Conservation (phyloP, 2,329 filamentous ascomycete genomes). For the Rutstroemia sp. region DNA sequence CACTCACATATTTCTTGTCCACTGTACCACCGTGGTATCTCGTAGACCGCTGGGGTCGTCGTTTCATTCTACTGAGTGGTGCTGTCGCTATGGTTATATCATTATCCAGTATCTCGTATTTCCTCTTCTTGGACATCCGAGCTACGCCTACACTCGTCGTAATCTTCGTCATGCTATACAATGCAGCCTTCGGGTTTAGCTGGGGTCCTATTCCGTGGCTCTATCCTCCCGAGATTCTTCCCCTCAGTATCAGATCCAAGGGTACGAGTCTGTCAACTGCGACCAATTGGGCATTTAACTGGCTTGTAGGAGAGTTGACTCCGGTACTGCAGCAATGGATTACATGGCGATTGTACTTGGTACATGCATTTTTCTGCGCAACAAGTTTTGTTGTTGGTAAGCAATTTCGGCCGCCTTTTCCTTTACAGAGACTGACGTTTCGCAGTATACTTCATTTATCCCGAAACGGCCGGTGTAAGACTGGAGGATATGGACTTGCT, state of each 20-base stretch:
- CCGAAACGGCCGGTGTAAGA: constrained; percentile 90
- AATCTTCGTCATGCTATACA: constrained; percentile 95
- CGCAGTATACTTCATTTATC: constrained; percentile 92
- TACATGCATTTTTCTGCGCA: constrained; percentile 96
- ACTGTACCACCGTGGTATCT: constrained; percentile 97
- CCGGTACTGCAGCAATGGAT: constrained; percentile 89
- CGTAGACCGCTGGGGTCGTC: constrained; percentile 84
- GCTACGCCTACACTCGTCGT: constrained; percentile 81
- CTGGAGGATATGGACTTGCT: constrained; percentile 94
- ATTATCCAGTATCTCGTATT: constrained; percentile 87
- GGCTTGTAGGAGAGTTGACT: constrained; percentile 91
- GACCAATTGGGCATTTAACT: constrained; percentile 98
- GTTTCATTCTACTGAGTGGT: constrained; percentile 82
- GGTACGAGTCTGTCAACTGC: constrained; percentile 94
- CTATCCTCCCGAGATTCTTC: constrained; percentile 97
- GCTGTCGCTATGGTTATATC: constrained; percentile 85
- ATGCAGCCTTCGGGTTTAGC: constrained; percentile 91
- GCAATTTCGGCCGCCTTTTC: constrained; percentile 30
- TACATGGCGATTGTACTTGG: constrained; percentile 85
- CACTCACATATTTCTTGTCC: constrained; percentile 80
- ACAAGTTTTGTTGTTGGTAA: constrained; percentile 92
- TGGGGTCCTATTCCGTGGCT: constrained; percentile 99
- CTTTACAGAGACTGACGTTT: not conserved
- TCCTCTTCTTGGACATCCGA: constrained; percentile 77
- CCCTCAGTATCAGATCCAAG: constrained; percentile 92